Conservation (phyloP, 495 filamentous ascomycete genomes). For the Xylona heveae region DNA sequence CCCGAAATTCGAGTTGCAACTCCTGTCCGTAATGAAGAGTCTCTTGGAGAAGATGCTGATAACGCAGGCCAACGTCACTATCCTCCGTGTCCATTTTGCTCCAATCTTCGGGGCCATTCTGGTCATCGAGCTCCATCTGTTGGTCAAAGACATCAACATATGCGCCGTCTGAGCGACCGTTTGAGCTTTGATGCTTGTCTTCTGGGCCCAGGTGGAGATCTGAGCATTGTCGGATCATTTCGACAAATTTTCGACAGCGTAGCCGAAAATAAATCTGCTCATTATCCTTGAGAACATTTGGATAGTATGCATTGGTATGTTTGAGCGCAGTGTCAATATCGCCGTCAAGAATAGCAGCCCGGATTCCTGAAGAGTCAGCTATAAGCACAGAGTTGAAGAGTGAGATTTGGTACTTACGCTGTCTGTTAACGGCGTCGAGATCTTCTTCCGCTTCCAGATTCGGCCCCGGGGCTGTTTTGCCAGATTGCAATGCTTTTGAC, state of each 20-base stretch:
- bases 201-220: slow-evolving; percentile 33
- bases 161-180: slow-evolving; percentile 9
- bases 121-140: slow-evolving; percentile 69
- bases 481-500: slow-evolving; percentile 36
- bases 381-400: no score
- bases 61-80: slow-evolving; percentile 15
- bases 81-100: slow-evolving; percentile 34
- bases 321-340: slow-evolving; percentile 82
- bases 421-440: slow-evolving; percentile 65
- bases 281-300: slow-evolving; percentile 61
- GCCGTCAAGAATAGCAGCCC: slow-evolving; percentile 73
- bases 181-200: no score
- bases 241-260: slow-evolving; percentile 78
- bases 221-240: slow-evolving; percentile 74
- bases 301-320: slow-evolving; percentile 59
- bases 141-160: slow-evolving; percentile 26
- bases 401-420: slow-evolving; percentile 39
- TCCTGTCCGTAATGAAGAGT: slow-evolving; percentile 65
- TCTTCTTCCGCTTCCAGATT: slow-evolving; percentile 67
- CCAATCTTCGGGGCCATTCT: slow-evolving; percentile 17
- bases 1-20: slow-evolving; percentile 51
- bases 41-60: slow-evolving; percentile 37
- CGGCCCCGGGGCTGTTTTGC: slow-evolving; percentile 27
- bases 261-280: slow-evolving; percentile 80
- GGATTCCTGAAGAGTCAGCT: slow-evolving; percentile 36